Evolutionary conservation across 2,329 filamentous ascomycete species (phyloP), one percentile per base, ranked within the genome.

Genomic region (Exophiala phaeomuriformis): DNA sequence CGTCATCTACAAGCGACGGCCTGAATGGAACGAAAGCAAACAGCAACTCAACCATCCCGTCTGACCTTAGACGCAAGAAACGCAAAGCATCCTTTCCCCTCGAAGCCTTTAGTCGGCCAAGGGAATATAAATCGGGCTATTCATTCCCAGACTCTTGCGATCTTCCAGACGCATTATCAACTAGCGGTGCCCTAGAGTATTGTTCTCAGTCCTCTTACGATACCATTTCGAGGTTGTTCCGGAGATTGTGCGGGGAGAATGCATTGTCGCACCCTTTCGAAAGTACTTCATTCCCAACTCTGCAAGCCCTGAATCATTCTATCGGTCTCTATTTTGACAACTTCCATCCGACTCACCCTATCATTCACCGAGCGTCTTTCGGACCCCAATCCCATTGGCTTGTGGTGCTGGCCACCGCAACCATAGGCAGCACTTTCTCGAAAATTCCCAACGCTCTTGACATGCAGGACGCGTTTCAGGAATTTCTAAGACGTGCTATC

Each of bases 271-370:
- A 58, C 4, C 53, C 59, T n/a, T 71, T 69, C 43, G 65, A 68
- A 31, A 61, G 65, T 0, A 57, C 61, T 2, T 51, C 47, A 31
- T 71, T 72, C 27, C 69, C 67, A 2, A 51, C 49, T 5, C 51
- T 54, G 10, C 53, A 64, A 19, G 43, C 58, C 6, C 53, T 71
- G 48, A 67, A 63, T 27, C 51, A 48, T 19, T 71, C 69, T 40
- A 56, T 73, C 42, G 42, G 53, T n/a, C 62, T 64, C 27, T 75
- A 69, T 57, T 68, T 71, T 28, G 63, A 66, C 37, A 65, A 67
- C 41, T 73, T 73, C 32, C 68, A 73, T 40, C 59, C 66, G 2
- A 66, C 68, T 45, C 70, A 72, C 46, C 72, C 72, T 4, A 67
- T 74, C 30, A 55, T 72, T 33, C 72, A 73, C 56, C 57, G 61